Conservation (phyloP, 495 filamentous ascomycete species). For the Neurospora terricola region DNA sequence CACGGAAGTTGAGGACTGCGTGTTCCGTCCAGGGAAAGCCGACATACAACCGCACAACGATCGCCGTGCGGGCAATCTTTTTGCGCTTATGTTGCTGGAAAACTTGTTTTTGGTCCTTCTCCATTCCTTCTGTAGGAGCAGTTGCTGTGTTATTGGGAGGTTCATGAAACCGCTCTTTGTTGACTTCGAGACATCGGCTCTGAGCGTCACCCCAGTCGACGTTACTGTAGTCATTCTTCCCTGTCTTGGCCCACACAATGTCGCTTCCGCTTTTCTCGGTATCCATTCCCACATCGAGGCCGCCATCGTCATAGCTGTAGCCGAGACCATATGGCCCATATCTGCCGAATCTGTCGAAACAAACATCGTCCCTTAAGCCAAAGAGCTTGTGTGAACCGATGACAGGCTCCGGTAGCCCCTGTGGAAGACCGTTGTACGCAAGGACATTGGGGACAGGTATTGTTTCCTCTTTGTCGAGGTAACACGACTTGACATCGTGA, state of each 20-base stretch:
- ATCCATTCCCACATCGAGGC: constrained; percentile 64
- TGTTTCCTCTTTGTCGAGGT: constrained; percentile 53
- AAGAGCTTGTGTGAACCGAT: constrained; percentile 73
- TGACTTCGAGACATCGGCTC: constrained; percentile 54
- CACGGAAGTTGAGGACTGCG: constrained; percentile 60
- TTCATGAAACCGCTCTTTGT: constrained; percentile 51
- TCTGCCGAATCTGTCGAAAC: constrained; percentile 87
- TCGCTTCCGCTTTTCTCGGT: constrained; percentile 65
- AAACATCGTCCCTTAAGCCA: constrained; percentile 73
- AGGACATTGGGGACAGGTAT: constrained; percentile 55
- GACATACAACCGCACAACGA: constrained; percentile 64
- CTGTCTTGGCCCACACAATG: constrained; percentile 55
- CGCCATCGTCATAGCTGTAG: constrained; percentile 65
- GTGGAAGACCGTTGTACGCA: constrained; percentile 60
- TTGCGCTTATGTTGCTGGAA: constrained; percentile 14
- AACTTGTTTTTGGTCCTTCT: background rate
- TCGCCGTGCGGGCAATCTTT: constrained; percentile 50
- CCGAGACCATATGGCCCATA: constrained; percentile 86
- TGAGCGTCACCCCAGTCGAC: constrained; percentile 74
- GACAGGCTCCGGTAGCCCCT: constrained; percentile 70
- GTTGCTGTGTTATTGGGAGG: constrained; percentile 13
- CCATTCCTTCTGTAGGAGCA: background rate
- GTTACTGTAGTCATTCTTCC: constrained; percentile 62
- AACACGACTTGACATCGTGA: constrained; percentile 61
- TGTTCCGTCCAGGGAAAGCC: constrained; percentile 59